Percentiles rank a stretch among this genome's conserved stretches.
Conservation (phyloP, 192 early-diverging fungal genomes). For the Coemansia sp. region DNA sequence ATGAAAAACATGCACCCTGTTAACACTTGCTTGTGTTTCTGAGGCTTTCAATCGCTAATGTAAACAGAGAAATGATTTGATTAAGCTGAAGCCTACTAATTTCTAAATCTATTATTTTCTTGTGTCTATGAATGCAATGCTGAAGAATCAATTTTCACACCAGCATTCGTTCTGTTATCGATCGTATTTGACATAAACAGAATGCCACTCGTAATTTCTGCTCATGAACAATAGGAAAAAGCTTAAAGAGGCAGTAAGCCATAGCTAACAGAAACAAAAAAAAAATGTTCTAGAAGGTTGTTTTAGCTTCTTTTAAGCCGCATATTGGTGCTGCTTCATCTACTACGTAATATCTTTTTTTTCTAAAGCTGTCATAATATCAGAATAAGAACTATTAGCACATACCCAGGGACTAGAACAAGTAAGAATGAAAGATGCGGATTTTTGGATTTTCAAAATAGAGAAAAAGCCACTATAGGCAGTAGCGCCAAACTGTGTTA, state of each 20-base stretch:
- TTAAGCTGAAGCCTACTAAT: not conserved
- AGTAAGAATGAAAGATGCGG: not conserved
- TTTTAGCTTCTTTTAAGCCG: not conserved
- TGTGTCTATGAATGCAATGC: not conserved
- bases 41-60: not conserved
- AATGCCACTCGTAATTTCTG: not conserved
- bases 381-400: not conserved
- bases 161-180: not conserved
- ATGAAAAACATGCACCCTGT: not conserved
- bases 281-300: not conserved
- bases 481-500: not conserved
- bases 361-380: not conserved
- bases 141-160: not conserved
- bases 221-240: not conserved
- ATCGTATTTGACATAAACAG: not conserved
- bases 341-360: not conserved
- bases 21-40: not conserved
- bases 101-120: not conserved
- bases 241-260: not conserved
- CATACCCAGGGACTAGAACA: not conserved
- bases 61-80: not conserved
- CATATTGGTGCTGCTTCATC: not conserved
- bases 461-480: not conserved
- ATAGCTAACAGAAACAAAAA: not conserved
- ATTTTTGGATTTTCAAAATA: not conserved